Base-by-base conservation (phyloP, 2,329 filamentous ascomycete species). In the Drechslerella coelobrocha region DNA sequence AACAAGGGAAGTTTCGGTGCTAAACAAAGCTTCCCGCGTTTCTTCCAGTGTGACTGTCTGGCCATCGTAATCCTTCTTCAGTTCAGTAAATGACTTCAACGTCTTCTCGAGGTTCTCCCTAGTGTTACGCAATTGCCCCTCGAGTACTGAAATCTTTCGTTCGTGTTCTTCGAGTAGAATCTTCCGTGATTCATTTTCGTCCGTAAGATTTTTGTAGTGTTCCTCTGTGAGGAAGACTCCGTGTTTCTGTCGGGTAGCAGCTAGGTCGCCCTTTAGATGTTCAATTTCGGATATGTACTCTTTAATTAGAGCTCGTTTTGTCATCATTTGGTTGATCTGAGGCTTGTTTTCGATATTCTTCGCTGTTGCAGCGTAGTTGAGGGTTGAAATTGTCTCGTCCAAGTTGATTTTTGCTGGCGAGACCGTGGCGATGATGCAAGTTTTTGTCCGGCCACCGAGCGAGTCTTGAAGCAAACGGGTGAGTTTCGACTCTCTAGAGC, bases 291-390 rank as follows among this genome's bases (percentile, higher is more conserved):
- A 82, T 0, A 93, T 94, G 73, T 96, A 96, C 74, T 99, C 94
- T 68, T 86, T 88, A 9, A 99, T 83, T 10, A 99, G 80, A 2
- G 91, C 96, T 80, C 94, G 96, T 80, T 97, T 99, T 73, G 91
- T 92, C 73, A 97, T 86, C 77, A 91, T 85, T 52, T 91, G 90
- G 79, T 97, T 99, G 75, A 96, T 84, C 77, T 99, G 94, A 0
- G 94, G 95, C 79, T 97, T 97, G 80, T 99, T 99, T 53, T 91
- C 89, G 76, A 99, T 99, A 75, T 99, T 97, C 82, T 99, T 99
- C 14, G 94, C 94, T 50, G 94, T 86, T 80, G 97, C 97, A 9
- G 94, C 95, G 77, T 99, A 99, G 78, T 99, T 94, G 1, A 99
- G 84, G 0, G 95, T 99, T 0, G 94, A 97, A 69, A 99, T 97